Evolutionary conservation across 2,329 filamentous ascomycete species (phyloP), one percentile per base, ranked within the genome.

Genomic region (Piedraia hortae): DNA sequence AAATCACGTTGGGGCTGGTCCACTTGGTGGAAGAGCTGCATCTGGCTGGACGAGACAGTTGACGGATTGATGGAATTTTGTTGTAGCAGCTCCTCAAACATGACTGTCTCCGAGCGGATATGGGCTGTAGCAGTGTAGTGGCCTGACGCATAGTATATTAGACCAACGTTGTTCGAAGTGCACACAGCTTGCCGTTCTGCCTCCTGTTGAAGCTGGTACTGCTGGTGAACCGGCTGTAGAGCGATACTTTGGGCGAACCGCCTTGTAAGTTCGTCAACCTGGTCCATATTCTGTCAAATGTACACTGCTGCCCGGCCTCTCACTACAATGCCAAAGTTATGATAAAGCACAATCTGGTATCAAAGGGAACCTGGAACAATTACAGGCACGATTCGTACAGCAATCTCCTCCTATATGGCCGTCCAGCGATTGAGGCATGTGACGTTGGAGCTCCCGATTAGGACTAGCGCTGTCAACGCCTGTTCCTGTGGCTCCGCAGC

Each of bases 41-140:
- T 46, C 42, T 90, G 78, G 3, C 68, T 67, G 4, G 64, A 56
- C 7, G 72, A 72, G 19, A 90, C 57, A 11, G 60, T 51, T 5
- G 52, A 42, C 3, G 70, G 59, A 39, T 88, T 61, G 33, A 90
- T 63, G 31, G 66, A 66, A 39, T 78, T 55, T 31, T 59, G 55
- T 13, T 53, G 53, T 10, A 73, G 53, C 8, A 52, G 49, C 32
- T 69, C 30, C 21, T 33, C 33, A 12, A 36, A 30, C 32, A 39
- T 32, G 18, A 34, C 15, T 10, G 46, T 42, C 24, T 53, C 50
- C 10, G 47, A 44, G 21, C 41, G 52, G 28, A 67, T 40, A 41
- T 88, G 74, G 19, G 69, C 53, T 5, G 74, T 77, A 39, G 80
- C 75, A 31, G 70, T 69, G 44, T 89, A 89, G 44, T 89, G 77